Conservation (phyloP, 1,139 yeast genomes). For the Yamadazyma spencermartinsiae region DNA sequence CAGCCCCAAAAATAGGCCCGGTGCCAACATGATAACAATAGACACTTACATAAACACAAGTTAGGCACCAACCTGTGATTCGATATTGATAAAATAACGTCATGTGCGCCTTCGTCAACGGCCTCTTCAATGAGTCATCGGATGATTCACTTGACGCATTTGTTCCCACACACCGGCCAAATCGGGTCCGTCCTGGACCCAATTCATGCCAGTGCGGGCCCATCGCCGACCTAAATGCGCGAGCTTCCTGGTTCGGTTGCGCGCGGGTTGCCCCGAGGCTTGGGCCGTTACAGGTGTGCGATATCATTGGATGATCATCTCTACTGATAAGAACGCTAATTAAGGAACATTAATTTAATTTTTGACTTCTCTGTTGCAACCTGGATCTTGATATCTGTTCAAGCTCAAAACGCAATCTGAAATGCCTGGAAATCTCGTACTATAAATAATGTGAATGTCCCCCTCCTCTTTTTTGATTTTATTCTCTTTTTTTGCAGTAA, state of each 20-base stretch:
- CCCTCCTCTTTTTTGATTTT: too few relatives aligned
- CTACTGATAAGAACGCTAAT: neutral
- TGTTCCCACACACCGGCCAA: too few relatives aligned
- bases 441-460: too few relatives aligned
- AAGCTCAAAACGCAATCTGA: neutral
- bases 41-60: neutral
- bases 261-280: neutral
- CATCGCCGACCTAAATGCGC: too few relatives aligned
- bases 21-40: too few relatives aligned
- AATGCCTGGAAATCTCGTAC: too few relatives aligned
- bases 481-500: conserved; percentile 10
- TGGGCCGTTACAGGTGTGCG: conserved; percentile 17
- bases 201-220: too few relatives aligned
- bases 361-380: too few relatives aligned
- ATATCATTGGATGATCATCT: conserved; percentile 13
- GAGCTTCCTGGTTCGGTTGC: neutral
- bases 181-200: too few relatives aligned
- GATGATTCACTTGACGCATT: conserved; percentile 3
- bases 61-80: conserved; percentile 2
- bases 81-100: conserved; percentile 6
- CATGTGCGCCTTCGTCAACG: neutral
- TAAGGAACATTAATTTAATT: too few relatives aligned
- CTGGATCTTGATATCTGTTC: too few relatives aligned
- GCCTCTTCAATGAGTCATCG: conserved; percentile 2
- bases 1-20: conserved; percentile 1